phyloP scores from a whole-genome alignment of 2,329 filamentous ascomycete species.

The Drechslerella coelobrocha region DNA sequence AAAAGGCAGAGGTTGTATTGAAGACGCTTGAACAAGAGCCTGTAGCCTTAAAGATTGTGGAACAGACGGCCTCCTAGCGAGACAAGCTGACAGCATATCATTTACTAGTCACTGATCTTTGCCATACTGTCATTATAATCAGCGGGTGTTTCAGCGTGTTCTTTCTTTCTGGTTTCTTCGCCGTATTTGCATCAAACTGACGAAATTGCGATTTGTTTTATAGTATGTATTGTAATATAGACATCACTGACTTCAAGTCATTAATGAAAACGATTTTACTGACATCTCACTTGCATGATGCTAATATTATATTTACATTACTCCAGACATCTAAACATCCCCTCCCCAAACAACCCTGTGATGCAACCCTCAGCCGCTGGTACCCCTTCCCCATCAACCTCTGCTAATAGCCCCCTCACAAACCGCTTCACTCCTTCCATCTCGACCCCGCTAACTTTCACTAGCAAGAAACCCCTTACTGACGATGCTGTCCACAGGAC shows the following conservation, averaged over 20 bases:
- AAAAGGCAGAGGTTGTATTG: slow-evolving; percentile 30
- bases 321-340: slow-evolving; percentile 77
- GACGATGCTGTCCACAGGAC: slow-evolving; percentile 83
- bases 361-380: slow-evolving; percentile 70
- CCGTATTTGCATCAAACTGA: not conserved
- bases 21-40: slow-evolving; percentile 32
- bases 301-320: too few relatives aligned
- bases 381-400: slow-evolving; percentile 22
- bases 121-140: too few relatives aligned
- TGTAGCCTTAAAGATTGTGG: slow-evolving; percentile 23
- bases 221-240: not conserved
- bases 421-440: slow-evolving; percentile 82
- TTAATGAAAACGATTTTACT: not conserved
- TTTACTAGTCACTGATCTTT: too few relatives aligned
- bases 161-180: too few relatives aligned
- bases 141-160: too few relatives aligned
- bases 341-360: slow-evolving; percentile 74
- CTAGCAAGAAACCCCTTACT: slow-evolving; percentile 81
- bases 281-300: not conserved
- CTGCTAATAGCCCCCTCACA: slow-evolving; percentile 74
- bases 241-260: not conserved
- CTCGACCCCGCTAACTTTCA: slow-evolving; percentile 85
- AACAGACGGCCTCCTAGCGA: slow-evolving; percentile 31
- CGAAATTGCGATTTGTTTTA: too few relatives aligned
- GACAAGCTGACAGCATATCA: not conserved